Evolutionary conservation across 345 rosid species (phyloP).

Genomic region (Excoecaria cochinchinensis): DNA sequence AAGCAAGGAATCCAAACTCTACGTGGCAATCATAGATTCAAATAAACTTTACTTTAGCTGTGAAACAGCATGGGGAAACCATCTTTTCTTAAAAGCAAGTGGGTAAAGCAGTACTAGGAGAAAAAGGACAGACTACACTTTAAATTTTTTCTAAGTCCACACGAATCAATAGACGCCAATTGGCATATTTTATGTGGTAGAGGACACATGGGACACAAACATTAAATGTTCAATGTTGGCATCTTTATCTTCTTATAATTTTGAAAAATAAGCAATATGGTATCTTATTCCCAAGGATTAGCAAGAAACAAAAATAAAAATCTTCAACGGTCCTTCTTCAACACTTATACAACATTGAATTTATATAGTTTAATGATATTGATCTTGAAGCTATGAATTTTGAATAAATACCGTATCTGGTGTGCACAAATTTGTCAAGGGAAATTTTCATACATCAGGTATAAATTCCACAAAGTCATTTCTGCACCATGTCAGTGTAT

Average conservation of each 20-base stretch:
- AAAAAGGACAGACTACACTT: not conserved
- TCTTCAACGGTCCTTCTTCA: no score
- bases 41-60: not conserved
- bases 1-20: not conserved
- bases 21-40: conserved; percentile 15
- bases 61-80: not conserved
- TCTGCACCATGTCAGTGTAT: no score
- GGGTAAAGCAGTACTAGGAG: not conserved
- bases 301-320: not conserved
- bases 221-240: not conserved
- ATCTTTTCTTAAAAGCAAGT: conserved; percentile 2
- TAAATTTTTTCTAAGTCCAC: not conserved
- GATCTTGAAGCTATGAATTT: no score
- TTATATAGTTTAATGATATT: no score
- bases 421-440: no score
- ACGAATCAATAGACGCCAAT: not conserved
- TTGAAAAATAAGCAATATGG: not conserved
- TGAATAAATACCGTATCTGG: no score
- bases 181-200: not conserved
- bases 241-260: not conserved
- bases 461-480: no score
- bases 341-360: no score
- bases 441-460: no score
- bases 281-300: not conserved
- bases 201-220: not conserved